Evolutionary conservation across 768 basidiomycete species (phyloP).

Genomic region (Leccinum barrowsii): DNA sequence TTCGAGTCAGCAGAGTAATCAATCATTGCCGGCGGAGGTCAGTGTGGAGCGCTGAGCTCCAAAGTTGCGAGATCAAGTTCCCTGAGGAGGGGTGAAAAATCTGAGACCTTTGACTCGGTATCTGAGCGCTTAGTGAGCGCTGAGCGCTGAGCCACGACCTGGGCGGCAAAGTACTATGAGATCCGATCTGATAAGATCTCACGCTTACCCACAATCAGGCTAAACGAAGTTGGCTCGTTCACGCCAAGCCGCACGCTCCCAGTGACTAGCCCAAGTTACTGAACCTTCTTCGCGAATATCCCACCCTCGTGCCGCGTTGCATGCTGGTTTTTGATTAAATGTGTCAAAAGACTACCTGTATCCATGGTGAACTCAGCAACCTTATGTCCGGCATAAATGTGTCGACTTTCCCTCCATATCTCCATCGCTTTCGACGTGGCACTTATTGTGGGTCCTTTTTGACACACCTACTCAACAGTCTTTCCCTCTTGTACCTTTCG

Average conservation of each 20-base stretch:
- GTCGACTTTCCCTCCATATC: slow-evolving; percentile 6
- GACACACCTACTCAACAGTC: neutral
- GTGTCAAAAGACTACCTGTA: slow-evolving; percentile 13
- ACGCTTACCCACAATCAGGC: neutral
- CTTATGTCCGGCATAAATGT: slow-evolving; percentile 7
- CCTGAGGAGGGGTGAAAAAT: neutral
- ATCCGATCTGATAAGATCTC: neutral
- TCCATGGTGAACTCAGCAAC: slow-evolving; percentile 20
- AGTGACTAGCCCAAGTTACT: neutral
- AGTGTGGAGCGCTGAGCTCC: neutral
- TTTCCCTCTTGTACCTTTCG: neutral
- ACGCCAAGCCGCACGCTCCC: neutral
- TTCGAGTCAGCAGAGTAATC: neutral
- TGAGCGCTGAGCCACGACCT: no score
- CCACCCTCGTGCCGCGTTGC: neutral
- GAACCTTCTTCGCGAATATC: neutral
- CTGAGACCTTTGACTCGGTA: neutral
- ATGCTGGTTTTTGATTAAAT: neutral
- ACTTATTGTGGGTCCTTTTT: neutral
- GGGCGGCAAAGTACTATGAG: neutral
- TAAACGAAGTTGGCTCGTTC: neutral
- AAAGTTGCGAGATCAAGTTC: neutral
- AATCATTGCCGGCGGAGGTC: neutral
- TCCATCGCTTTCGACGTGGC: slow-evolving; percentile 2
- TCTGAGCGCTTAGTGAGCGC: no score